Evolutionary conservation across 2,329 filamentous ascomycete species (phyloP).

Genomic region (Colletotrichum tofieldiae): DNA sequence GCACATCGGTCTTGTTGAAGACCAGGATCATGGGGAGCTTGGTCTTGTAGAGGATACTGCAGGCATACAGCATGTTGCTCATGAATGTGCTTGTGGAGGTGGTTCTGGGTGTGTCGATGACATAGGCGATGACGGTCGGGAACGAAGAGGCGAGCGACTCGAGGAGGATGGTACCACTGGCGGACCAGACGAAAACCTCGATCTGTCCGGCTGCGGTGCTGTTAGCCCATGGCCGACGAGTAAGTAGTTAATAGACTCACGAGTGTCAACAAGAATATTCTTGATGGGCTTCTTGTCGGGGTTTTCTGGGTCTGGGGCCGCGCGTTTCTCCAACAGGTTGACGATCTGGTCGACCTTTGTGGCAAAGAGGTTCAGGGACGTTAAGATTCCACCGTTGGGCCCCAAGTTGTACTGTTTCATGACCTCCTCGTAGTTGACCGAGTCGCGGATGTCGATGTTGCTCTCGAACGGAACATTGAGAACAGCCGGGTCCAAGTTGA

Average conservation of each 20-base stretch:
- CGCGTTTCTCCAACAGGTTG: conserved; percentile 89
- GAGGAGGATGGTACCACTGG: conserved; percentile 92
- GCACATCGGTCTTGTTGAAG: conserved; percentile 99
- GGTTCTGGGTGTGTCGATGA: conserved; percentile 96
- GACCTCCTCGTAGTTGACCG: conserved; percentile 99
- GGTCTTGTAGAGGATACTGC: conserved; percentile 98
- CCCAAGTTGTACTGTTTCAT: conserved; percentile 99
- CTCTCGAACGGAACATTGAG: conserved; percentile 93
- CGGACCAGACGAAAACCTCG: conserved; percentile 99
- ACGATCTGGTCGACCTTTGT: conserved; percentile 99
- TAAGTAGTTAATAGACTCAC: conserved; percentile 46
- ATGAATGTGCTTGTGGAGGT: conserved; percentile 97
- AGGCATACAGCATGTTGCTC: conserved; percentile 99
- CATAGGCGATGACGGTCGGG: conserved; percentile 96
- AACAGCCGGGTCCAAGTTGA: conserved; percentile 97
- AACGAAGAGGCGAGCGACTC: conserved; percentile 94
- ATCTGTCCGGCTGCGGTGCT: conserved; percentile 82
- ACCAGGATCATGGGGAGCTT: conserved; percentile 98
- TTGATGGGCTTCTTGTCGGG: conserved; percentile 77
- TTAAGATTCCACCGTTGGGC: conserved; percentile 96
- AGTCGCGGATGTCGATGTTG: conserved; percentile 99
- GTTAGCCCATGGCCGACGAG: neutral
- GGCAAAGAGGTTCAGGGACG: conserved; percentile 94
- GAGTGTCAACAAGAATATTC: conserved; percentile 94
- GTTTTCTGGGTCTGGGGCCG: conserved; percentile 73